Base-by-base conservation (phyloP, 306 rosid species). In the Prosopis cineraria region DNA sequence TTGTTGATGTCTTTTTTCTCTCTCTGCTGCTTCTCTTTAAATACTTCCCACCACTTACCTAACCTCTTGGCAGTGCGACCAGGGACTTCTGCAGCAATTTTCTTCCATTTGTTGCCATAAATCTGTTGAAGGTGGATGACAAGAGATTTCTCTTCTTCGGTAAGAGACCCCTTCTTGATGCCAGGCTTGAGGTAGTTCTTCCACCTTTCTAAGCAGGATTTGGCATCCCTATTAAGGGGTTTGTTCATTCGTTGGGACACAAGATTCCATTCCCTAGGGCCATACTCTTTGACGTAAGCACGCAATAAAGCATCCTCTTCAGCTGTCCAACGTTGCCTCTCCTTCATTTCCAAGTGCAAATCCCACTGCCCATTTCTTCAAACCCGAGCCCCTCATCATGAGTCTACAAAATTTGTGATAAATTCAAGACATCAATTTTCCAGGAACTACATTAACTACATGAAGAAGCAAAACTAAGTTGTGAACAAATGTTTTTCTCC, bases 41-140 rank as follows among this genome's bases (percentile, higher is more conserved):
- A 90, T 12, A 92, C 95, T 83, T 92, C 97, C 97, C 97, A 92
- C 95, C 97, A 92, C 96, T 92, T 92, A 22, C 97, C 97, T 70
- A 90, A 73, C 64, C 97, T 87, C 85, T 92, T 92, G 2, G 97
- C 96, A 20, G 97, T 92, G 6, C 93, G 89, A 56, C 97, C 97
- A 0, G 93, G 93, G 68, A 93, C 91, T 87, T 88, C 91, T 3
- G 96, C 91, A 0, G 97, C 96, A 0, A 90, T 93, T 86, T 87
- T 89, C 92, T 93, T 93, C 97, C 97, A 89, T 71, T 92, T 92
- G 80, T 93, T 90, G 7, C 97, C 93, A 73, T 93, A 91, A 58
- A 84, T 93, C 11, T 90, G 91, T 85, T 89, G 93, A 48, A 93
- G 93, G 25, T 73, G 74, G 79, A 92, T 90, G 19, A 90, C 96